phyloP scores from a whole-genome alignment of 257 asterid genomes.

The Linderniella brevidens region DNA sequence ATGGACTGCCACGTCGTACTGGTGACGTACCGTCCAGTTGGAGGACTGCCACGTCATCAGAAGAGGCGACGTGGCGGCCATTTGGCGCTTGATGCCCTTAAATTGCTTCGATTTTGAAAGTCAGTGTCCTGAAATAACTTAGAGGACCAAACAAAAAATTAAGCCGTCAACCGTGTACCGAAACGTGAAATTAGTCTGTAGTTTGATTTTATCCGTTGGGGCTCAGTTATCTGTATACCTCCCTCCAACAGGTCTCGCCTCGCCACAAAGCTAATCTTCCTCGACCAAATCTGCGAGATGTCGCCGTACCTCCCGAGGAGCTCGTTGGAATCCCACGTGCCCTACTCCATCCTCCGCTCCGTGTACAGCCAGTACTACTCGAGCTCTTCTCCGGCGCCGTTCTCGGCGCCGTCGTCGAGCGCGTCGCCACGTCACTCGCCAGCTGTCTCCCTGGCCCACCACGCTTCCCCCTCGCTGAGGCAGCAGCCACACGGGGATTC shows the following conservation, averaged over 20 bases:
- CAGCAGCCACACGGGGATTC: slow-evolving; percentile 32
- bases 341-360: slow-evolving; percentile 72
- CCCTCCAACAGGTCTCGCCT: slow-evolving; percentile 41
- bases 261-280: slow-evolving; percentile 78
- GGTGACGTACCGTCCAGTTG: too few species aligned
- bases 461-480: slow-evolving; percentile 64
- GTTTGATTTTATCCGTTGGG: too few species aligned
- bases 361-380: slow-evolving; percentile 75
- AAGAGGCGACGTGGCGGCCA: too few species aligned
- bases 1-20: too few species aligned
- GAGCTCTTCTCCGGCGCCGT: slow-evolving; percentile 53
- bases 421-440: too few species aligned
- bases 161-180: too few species aligned
- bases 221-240: background rate
- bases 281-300: slow-evolving; percentile 76
- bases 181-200: too few species aligned
- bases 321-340: slow-evolving; percentile 63
- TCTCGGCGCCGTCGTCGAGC: slow-evolving; percentile 22
- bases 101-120: too few species aligned
- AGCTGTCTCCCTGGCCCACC: slow-evolving; percentile 48
- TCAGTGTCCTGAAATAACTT: too few species aligned
- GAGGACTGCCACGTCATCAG: too few species aligned
- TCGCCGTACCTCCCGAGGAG: slow-evolving; percentile 80
- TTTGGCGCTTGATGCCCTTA: too few species aligned
- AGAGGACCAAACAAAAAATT: too few species aligned